Evolutionary conservation across 2,329 filamentous ascomycete genomes (phyloP).

Genomic region (Basipetospora chlamydospora): DNA sequence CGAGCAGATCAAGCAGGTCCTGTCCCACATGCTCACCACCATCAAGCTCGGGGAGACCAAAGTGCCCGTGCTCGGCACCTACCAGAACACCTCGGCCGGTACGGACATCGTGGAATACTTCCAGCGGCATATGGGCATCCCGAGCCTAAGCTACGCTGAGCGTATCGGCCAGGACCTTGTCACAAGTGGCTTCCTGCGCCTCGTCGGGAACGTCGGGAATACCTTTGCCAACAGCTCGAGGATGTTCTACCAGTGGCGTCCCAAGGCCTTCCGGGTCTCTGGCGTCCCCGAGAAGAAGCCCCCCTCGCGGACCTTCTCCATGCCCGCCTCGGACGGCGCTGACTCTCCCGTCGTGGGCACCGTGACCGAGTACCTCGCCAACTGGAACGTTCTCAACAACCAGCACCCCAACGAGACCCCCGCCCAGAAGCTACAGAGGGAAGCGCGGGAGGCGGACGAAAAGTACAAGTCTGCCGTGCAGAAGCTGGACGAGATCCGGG

Average conservation of each 20-base stretch:
- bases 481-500: slow-evolving; percentile 79
- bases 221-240: slow-evolving; percentile 95
- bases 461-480: slow-evolving; percentile 79
- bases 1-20: slow-evolving; percentile 81
- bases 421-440: slow-evolving; percentile 68
- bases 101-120: slow-evolving; percentile 93
- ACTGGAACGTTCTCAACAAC: slow-evolving; percentile 80
- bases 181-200: slow-evolving; percentile 67
- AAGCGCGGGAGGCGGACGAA: slow-evolving; percentile 82
- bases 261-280: slow-evolving; percentile 76
- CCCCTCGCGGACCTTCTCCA: slow-evolving; percentile 57
- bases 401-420: slow-evolving; percentile 92
- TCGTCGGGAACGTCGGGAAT: slow-evolving; percentile 88
- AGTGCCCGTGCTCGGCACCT: slow-evolving; percentile 88
- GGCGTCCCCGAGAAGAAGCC: slow-evolving; percentile 82
- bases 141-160: slow-evolving; percentile 81
- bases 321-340: slow-evolving; percentile 33
- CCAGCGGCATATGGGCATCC: slow-evolving; percentile 72
- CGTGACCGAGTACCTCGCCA: slow-evolving; percentile 76
- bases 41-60: slow-evolving; percentile 85
- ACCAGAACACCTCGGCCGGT: slow-evolving; percentile 81
- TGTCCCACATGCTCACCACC: slow-evolving; percentile 71
- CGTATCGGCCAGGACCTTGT: slow-evolving; percentile 90
- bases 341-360: slow-evolving; percentile 72
- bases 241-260: slow-evolving; percentile 95